A percentile compares a stretch with the other conserved stretches of the same genome.
phyloP scores from a whole-genome alignment of 176 grass and related monocot species.

The Puya raimondii region DNA sequence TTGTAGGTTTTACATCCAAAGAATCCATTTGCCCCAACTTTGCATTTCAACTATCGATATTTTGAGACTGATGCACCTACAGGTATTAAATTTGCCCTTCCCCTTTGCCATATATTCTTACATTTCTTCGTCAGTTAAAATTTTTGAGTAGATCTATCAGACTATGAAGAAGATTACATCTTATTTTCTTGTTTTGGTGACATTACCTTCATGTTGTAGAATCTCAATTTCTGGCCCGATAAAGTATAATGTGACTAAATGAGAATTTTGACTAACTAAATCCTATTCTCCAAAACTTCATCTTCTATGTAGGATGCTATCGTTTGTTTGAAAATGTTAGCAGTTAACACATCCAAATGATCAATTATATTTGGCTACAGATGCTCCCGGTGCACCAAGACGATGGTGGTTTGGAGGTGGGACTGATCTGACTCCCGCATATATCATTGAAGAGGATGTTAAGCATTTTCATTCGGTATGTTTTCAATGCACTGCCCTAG shows the following conservation, averaged over 20 bases:
- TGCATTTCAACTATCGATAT: constrained; percentile 99
- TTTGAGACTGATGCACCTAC: constrained; percentile 97
- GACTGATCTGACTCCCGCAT: constrained; percentile 92
- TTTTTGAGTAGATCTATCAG: not conserved
- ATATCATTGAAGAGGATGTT: constrained; percentile 95
- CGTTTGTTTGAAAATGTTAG: not conserved
- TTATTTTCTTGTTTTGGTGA: not conserved
- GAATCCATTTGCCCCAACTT: constrained; percentile 89
- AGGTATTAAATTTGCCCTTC: constrained; percentile 39
- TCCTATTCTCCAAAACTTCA: too few species aligned
- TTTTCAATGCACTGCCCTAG: constrained; percentile 1
- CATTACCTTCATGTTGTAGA: not conserved
- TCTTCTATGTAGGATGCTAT: too few species aligned
- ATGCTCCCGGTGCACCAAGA: constrained; percentile 78
- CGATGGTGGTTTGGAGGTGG: constrained; percentile 99
- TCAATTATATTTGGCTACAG: constrained; percentile 28
- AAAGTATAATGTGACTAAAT: too few species aligned
- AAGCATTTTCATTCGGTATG: constrained; percentile 96
- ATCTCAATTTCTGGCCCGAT: too few species aligned
- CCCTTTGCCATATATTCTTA: not conserved
- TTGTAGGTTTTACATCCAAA: constrained; percentile 97
- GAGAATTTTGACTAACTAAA: too few species aligned
- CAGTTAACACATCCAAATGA: not conserved
- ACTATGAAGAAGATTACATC: not conserved
- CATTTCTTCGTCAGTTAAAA: not conserved